Conservation (phyloP, 306 rosid genomes). For the apple (Malus domestica) region DNA sequence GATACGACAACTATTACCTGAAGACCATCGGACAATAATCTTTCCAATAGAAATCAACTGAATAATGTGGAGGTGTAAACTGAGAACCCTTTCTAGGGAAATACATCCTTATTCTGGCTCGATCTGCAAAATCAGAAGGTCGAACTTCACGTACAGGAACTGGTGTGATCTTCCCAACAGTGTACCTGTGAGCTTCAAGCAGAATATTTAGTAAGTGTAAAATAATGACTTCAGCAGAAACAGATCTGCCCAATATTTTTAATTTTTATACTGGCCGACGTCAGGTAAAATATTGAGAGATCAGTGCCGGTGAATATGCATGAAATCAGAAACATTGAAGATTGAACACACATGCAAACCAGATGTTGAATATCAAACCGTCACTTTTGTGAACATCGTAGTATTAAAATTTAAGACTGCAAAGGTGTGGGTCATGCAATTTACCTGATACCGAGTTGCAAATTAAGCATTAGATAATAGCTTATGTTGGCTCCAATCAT, state of each 20-base stretch:
- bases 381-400: background rate
- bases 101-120: slow-evolving; percentile 90
- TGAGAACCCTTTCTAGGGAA: slow-evolving; percentile 84
- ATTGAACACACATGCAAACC: background rate
- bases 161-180: slow-evolving; percentile 97
- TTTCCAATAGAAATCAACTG: slow-evolving; percentile 86
- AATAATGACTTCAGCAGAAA: background rate
- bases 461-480: slow-evolving; percentile 44
- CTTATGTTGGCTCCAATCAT: slow-evolving; percentile 22
- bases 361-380: background rate
- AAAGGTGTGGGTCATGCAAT: slow-evolving; percentile 1
- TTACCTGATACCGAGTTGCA: slow-evolving; percentile 65
- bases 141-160: slow-evolving; percentile 96
- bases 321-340: background rate
- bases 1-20: slow-evolving; percentile 50
- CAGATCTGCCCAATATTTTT: background rate
- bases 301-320: background rate
- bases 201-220: slow-evolving; percentile 19
- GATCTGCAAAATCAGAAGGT: slow-evolving; percentile 79
- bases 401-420: background rate
- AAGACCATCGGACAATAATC: slow-evolving; percentile 99
- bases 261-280: background rate
- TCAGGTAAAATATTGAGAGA: background rate
- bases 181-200: slow-evolving; percentile 65
- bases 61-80: slow-evolving; percentile 84